A percentile compares a stretch with the other conserved stretches of the same genome.
Conservation (phyloP, 2,329 filamentous ascomycete species). For the Rutstroemia sp. region DNA sequence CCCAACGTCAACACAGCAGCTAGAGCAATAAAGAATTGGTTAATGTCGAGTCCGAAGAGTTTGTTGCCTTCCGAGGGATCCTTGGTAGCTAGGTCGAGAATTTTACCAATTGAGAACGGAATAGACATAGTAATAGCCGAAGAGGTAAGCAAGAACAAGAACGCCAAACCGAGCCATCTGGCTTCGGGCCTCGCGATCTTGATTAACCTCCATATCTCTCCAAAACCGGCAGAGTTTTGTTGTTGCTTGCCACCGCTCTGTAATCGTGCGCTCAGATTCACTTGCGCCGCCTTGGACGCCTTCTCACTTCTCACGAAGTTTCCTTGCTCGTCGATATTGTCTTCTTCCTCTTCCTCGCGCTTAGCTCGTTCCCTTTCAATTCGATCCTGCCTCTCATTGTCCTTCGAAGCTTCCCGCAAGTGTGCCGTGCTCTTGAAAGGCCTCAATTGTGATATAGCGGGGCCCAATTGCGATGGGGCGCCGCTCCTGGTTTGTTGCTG, state of each 20-base stretch:
- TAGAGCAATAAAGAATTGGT: constrained; percentile 81
- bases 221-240: constrained; percentile 51
- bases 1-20: constrained; percentile 72
- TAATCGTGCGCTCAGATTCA: constrained; percentile 82
- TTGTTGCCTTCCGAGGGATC: constrained; percentile 55
- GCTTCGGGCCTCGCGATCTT: constrained; percentile 84
- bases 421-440: constrained; percentile 23
- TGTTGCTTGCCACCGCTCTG: constrained; percentile 64
- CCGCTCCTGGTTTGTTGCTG: constrained; percentile 10
- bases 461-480: constrained; percentile 23
- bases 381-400: constrained; percentile 27
- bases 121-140: constrained; percentile 94
- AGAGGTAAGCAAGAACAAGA: constrained; percentile 79
- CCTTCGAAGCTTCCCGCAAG: constrained; percentile 17
- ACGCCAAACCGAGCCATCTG: constrained; percentile 69
- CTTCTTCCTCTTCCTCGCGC: constrained; percentile 36
- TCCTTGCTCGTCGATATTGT: constrained; percentile 41
- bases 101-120: constrained; percentile 92
- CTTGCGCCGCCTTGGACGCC: constrained; percentile 76
- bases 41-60: constrained; percentile 77
- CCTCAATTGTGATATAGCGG: constrained; percentile 25
- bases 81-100: constrained; percentile 85
- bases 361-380: constrained; percentile 31
- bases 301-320: constrained; percentile 71
- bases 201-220: constrained; percentile 79